Percentiles rank a stretch among this genome's conserved stretches.
Conservation (phyloP, 257 asterid genomes). For the Eucommia ulmoides region DNA sequence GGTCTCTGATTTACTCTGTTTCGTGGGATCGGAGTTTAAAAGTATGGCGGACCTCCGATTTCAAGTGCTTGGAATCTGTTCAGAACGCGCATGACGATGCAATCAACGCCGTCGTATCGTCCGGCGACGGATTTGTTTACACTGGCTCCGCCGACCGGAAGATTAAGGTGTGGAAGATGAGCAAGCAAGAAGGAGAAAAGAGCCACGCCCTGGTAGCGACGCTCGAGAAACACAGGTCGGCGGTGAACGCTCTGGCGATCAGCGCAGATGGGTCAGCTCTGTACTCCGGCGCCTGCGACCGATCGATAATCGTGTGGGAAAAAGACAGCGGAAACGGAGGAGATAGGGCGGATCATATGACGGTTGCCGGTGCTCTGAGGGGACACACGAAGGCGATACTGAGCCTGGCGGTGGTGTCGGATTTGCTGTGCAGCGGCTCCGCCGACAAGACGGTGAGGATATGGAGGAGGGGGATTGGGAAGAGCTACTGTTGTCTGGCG, state of each 20-base stretch:
- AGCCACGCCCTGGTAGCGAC: conserved; percentile 25
- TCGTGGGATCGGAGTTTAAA: conserved; percentile 81
- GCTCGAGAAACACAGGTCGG: conserved; percentile 56
- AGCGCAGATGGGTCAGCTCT: conserved; percentile 41
- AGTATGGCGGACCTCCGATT: conserved; percentile 63
- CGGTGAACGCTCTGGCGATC: conserved; percentile 69
- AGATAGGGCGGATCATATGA: conserved; percentile 32
- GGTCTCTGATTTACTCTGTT: conserved; percentile 40
- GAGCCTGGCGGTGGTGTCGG: conserved; percentile 46
- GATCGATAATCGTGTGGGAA: conserved; percentile 74
- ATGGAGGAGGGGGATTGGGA: conserved; percentile 55
- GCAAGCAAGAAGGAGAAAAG: conserved; percentile 18
- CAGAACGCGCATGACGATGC: conserved; percentile 74
- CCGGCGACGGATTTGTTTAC: conserved; percentile 38
- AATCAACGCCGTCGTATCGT: conserved; percentile 43
- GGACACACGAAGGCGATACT: conserved; percentile 64
- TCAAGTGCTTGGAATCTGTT: conserved; percentile 54
- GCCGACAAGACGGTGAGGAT: conserved; percentile 55
- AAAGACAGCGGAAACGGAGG: conserved; percentile 21
- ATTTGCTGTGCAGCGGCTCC: conserved; percentile 72
- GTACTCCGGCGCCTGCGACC: conserved; percentile 82
- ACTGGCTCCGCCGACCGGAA: conserved; percentile 67
- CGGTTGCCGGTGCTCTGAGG: conserved; percentile 53
- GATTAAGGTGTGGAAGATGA: conserved; percentile 58
- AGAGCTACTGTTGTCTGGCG: conserved; percentile 45